Percentiles rank a stretch among this genome's conserved stretches.
phyloP scores from a whole-genome alignment of 371 early-diverging fungal species.

The Zopfochytrium polystomum region DNA sequence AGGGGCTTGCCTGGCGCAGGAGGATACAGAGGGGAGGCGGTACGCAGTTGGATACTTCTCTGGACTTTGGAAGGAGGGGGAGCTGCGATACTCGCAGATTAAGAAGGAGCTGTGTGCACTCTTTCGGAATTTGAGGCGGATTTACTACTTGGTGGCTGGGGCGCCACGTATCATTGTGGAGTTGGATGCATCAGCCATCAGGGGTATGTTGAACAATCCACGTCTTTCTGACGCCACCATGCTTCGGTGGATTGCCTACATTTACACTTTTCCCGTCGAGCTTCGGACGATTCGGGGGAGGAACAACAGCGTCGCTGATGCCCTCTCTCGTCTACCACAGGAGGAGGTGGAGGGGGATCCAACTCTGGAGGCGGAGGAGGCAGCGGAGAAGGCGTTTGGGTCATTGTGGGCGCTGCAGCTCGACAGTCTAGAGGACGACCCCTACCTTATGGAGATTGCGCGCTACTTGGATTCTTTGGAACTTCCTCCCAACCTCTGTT shows the following conservation, averaged over 20 bases:
- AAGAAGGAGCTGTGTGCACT: slow-evolving; percentile 14
- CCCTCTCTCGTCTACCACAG: background rate
- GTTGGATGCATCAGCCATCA: slow-evolving; percentile 7
- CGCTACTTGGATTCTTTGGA: no score
- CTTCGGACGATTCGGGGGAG: background rate
- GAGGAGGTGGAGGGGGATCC: background rate
- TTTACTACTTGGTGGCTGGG: no score
- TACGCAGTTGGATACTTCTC: slow-evolving; percentile 4
- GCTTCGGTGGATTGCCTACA: slow-evolving; percentile 4
- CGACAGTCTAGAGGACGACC: no score
- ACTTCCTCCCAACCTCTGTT: no score
- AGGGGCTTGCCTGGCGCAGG: slow-evolving; percentile 5
- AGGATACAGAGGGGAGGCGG: background rate
- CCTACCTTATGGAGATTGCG: no score
- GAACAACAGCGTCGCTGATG: background rate
- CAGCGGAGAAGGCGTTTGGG: no score
- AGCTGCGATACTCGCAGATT: no score
- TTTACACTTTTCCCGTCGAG: background rate
- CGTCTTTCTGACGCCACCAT: slow-evolving; percentile 2
- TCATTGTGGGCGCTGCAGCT: no score
- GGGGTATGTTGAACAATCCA: slow-evolving; percentile 13
- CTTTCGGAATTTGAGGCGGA: slow-evolving; percentile 4
- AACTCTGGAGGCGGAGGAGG: no score
- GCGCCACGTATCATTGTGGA: background rate
- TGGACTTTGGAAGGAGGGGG: slow-evolving; percentile 8